Evolutionary conservation across 176 grass and related monocot genomes (phyloP).

Genomic region (Avena eriantha): DNA sequence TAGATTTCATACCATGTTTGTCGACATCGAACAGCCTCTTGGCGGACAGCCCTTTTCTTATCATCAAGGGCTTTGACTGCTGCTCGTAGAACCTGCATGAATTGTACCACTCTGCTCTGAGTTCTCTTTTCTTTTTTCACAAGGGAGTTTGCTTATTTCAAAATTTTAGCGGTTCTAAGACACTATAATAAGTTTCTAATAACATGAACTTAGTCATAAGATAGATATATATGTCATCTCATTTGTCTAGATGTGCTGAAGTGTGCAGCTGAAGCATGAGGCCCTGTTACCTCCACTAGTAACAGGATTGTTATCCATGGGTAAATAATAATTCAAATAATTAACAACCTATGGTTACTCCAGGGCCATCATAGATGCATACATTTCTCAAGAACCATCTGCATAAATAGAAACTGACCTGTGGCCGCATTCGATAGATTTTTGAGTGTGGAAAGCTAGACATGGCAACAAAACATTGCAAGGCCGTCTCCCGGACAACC

Average conservation of each 20-base stretch:
- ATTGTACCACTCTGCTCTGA: conserved; percentile 26
- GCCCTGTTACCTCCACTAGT: background rate
- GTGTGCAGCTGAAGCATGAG: conserved; percentile 18
- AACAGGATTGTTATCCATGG: background rate
- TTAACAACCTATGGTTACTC: conserved; percentile 9
- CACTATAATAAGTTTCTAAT: conserved; percentile 3
- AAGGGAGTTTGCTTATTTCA: conserved; percentile 16
- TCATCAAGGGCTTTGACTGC: conserved; percentile 88
- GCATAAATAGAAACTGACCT: conserved; percentile 58
- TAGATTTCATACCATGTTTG: conserved; percentile 75
- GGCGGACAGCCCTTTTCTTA: conserved; percentile 78
- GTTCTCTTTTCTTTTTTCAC: conserved; percentile 17
- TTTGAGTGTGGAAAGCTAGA: conserved; percentile 86
- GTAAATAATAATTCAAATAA: background rate
- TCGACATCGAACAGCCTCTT: conserved; percentile 81
- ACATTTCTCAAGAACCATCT: conserved; percentile 25
- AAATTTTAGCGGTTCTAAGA: conserved; percentile 9
- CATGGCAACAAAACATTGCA: conserved; percentile 86
- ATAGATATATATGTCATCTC: conserved; percentile 31
- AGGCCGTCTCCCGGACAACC: conserved; percentile 92
- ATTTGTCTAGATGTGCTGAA: conserved; percentile 7
- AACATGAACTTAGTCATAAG: conserved; percentile 35
- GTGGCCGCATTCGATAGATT: conserved; percentile 74
- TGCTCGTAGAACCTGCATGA: conserved; percentile 69
- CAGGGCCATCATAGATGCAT: conserved; percentile 7